Conservation (phyloP, 345 rosid species). For the Eucalyptus pauciflora region DNA sequence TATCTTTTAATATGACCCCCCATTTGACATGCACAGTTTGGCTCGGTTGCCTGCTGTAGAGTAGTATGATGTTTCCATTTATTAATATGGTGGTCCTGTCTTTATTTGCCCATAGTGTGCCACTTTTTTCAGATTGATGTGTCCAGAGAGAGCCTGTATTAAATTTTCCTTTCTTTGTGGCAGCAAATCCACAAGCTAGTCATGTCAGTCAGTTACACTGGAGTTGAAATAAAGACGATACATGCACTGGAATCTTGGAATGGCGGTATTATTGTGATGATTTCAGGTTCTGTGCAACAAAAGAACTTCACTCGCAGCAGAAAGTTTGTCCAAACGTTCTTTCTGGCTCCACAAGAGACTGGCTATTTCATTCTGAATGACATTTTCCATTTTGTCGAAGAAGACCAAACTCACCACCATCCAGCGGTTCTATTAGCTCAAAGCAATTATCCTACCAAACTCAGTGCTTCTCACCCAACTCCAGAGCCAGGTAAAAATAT, state of each 20-base stretch:
- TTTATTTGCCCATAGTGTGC: neutral
- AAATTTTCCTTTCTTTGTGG: neutral
- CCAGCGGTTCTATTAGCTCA: conserved; percentile 35
- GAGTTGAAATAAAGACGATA: conserved; percentile 58
- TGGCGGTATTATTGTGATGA: conserved; percentile 61
- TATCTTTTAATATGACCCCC: neutral
- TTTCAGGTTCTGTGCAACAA: conserved; percentile 52
- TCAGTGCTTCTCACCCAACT: conserved; percentile 13
- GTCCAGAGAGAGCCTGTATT: neutral
- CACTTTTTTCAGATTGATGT: neutral
- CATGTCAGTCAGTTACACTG: conserved; percentile 32
- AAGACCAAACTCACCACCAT: conserved; percentile 37
- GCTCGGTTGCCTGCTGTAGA: neutral
- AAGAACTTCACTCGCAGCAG: conserved; percentile 35
- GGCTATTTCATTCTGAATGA: conserved; percentile 65
- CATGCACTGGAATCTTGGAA: conserved; percentile 52
- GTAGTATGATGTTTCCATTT: neutral
- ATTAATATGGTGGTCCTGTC: neutral
- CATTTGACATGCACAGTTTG: neutral
- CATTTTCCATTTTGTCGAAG: conserved; percentile 49
- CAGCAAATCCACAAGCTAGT: conserved; percentile 57
- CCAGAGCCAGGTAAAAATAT: conserved; percentile 34
- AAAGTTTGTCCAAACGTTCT: conserved; percentile 55
- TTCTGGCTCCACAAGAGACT: conserved; percentile 69
- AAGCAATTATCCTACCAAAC: conserved; percentile 22